Percentiles rank a stretch among this genome's conserved stretches.
Conservation (phyloP, 1,139 yeast genomes). For the Geotrichum candidum region DNA sequence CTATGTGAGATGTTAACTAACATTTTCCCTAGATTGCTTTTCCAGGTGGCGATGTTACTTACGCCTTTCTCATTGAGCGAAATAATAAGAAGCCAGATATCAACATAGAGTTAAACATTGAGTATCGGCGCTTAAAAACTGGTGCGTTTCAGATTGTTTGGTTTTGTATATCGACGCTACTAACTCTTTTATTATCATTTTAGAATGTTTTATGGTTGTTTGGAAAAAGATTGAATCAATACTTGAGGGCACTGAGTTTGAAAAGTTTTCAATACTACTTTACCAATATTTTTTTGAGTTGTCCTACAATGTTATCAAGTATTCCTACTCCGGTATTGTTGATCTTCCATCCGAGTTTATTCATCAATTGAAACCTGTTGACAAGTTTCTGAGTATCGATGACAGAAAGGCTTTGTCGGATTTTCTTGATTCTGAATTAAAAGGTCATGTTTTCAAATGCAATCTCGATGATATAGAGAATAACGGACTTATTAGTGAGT, state of each 20-base stretch:
- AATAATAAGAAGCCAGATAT: slow-evolving; percentile 12
- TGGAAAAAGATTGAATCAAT: slow-evolving; percentile 19
- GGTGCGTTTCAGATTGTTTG: slow-evolving; percentile 19
- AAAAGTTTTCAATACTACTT: slow-evolving; percentile 7
- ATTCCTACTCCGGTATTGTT: slow-evolving; percentile 5
- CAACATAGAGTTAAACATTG: slow-evolving; percentile 12
- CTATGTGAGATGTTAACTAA: not conserved
- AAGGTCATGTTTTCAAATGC: not conserved
- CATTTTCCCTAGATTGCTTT: slow-evolving; percentile 43
- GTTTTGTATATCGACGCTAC: not conserved
- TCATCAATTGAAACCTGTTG: not conserved
- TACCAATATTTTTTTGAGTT: slow-evolving; percentile 1
- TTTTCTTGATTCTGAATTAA: not conserved
- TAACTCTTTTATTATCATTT: not conserved
- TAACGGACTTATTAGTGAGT: slow-evolving; percentile 6
- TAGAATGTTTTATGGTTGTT: slow-evolving; percentile 7
- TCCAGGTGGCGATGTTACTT: slow-evolving; percentile 64
- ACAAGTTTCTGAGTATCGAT: no score
- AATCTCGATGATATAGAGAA: no score
- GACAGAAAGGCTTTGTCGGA: not conserved
- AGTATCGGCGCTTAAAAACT: not conserved
- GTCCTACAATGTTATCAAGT: slow-evolving; percentile 23
- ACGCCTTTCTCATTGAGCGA: slow-evolving; percentile 48
- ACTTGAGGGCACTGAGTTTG: slow-evolving; percentile 34
- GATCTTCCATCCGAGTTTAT: not conserved